These are phyloP conservation scores for Plasmodium gonderi DNA, from an alignment of 169 alveolate species.

Conservation along the genomic window DNA sequence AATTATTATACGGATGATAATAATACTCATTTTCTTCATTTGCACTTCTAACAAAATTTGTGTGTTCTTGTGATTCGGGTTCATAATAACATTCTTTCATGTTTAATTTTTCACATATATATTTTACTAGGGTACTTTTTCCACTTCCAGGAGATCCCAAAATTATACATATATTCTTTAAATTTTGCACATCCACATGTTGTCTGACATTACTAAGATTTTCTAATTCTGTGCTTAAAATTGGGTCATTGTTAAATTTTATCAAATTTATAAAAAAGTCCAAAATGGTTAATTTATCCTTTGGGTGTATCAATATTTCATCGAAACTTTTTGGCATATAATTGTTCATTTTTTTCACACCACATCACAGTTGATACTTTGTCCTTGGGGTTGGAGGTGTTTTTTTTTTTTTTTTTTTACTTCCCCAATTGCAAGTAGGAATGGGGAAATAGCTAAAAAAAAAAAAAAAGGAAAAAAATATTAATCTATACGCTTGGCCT, in stretches of 20 bases:
- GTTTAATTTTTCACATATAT: constrained; percentile 65
- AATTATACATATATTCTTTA: constrained; percentile 60
- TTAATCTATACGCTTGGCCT: neutral
- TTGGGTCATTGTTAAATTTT: constrained; percentile 72
- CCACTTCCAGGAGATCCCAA: constrained; percentile 73
- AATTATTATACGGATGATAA: constrained; percentile 62
- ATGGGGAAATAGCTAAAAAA: neutral
- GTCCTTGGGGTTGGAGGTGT: neutral
- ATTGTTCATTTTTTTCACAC: constrained; percentile 26
- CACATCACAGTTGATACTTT: neutral
- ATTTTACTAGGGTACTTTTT: constrained; percentile 64
- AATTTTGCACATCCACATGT: constrained; percentile 1
- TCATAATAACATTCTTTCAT: constrained; percentile 65
- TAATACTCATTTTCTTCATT: constrained; percentile 49
- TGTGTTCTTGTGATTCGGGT: constrained; percentile 38
- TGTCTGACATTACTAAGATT: neutral
- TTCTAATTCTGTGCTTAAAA: constrained; percentile 62
- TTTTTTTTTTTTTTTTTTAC: too few relatives aligned
- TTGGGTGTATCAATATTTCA: constrained; percentile 41
- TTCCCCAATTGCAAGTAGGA: neutral
- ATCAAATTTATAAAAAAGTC: constrained; percentile 45
- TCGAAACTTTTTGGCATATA: constrained; percentile 72
- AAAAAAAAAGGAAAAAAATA: neutral
- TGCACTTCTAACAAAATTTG: neutral
- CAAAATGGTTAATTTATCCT: constrained; percentile 51